Evolutionary conservation across 202 grass and related monocot species (phyloP).

Genomic region (Eragrostis tef): DNA sequence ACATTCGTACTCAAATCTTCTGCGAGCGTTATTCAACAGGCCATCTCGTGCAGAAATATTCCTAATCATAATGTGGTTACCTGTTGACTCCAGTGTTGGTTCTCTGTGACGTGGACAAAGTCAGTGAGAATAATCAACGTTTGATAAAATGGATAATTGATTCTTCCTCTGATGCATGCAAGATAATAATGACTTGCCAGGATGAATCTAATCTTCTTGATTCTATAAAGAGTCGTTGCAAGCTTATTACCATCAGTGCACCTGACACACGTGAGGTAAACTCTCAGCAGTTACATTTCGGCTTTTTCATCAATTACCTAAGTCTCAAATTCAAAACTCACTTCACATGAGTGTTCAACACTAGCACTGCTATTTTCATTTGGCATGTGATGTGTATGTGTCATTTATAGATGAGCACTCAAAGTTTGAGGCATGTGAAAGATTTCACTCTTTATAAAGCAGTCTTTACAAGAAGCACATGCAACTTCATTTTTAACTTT

Average conservation of each 20-base stretch:
- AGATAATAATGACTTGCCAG: slow-evolving; percentile 75
- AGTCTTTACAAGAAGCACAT: neutral
- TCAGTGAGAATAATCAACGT: slow-evolving; percentile 62
- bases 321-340: neutral
- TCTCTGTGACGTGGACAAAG: slow-evolving; percentile 70
- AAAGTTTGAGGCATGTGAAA: slow-evolving; percentile 18
- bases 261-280: slow-evolving; percentile 62
- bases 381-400: neutral
- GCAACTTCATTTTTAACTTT: slow-evolving; percentile 5
- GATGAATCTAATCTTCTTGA: slow-evolving; percentile 65
- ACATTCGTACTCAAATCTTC: slow-evolving; percentile 11
- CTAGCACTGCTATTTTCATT: slow-evolving; percentile 16
- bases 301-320: slow-evolving; percentile 16
- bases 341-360: neutral
- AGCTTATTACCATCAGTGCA: slow-evolving; percentile 57
- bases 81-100: slow-evolving; percentile 64
- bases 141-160: slow-evolving; percentile 84
- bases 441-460: neutral
- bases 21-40: neutral
- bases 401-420: neutral
- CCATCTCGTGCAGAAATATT: slow-evolving; percentile 29
- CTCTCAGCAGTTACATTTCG: neutral
- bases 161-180: slow-evolving; percentile 70
- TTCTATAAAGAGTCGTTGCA: slow-evolving; percentile 61
- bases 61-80: slow-evolving; percentile 40